phyloP scores from a whole-genome alignment of 2,329 filamentous ascomycete genomes.

The Neocatenulostroma microsporum region DNA sequence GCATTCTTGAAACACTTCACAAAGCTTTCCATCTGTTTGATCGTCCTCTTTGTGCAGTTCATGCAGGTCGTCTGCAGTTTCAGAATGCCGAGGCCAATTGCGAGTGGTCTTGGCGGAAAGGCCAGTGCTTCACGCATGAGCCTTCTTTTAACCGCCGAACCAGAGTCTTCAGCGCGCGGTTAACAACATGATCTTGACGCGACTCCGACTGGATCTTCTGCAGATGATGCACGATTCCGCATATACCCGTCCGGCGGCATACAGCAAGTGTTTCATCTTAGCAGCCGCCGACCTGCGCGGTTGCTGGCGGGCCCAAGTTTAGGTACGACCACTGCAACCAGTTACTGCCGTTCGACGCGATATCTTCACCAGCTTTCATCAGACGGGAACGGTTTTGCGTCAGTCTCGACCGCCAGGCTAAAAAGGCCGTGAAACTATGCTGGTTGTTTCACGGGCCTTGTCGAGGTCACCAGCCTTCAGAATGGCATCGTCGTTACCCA shows the following conservation, averaged over 20 bases:
- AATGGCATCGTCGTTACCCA: constrained; percentile 5
- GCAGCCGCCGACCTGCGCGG: constrained; percentile 20
- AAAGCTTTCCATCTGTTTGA: constrained; percentile 12
- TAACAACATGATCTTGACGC: constrained; percentile 9
- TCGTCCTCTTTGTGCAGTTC: constrained; percentile 2
- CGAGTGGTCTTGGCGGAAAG: constrained; percentile 4
- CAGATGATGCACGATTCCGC: constrained; percentile 13
- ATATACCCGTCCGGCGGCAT: constrained; percentile 8
- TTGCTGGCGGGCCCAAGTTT: constrained; percentile 17
- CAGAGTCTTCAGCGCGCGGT: constrained; percentile 11
- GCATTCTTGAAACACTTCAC: constrained; percentile 9
- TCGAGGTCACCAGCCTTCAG: not conserved
- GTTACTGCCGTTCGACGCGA: constrained; percentile 5
- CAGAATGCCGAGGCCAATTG: constrained; percentile 3
- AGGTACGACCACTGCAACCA: constrained; percentile 15
- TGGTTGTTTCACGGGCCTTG: no score
- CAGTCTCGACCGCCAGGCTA: constrained; percentile 9
- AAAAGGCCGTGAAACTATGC: constrained; percentile 11
- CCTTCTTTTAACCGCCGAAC: constrained; percentile 14
- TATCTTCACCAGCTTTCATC: constrained; percentile 7
- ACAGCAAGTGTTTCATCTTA: constrained; percentile 25
- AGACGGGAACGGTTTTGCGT: constrained; percentile 9
- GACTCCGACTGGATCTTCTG: constrained; percentile 9
- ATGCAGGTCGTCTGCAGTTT: no score
- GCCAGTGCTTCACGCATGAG: constrained; percentile 9